Evolutionary conservation across 2,329 filamentous ascomycete genomes (phyloP).

Genomic region (Fusarium burgessii): DNA sequence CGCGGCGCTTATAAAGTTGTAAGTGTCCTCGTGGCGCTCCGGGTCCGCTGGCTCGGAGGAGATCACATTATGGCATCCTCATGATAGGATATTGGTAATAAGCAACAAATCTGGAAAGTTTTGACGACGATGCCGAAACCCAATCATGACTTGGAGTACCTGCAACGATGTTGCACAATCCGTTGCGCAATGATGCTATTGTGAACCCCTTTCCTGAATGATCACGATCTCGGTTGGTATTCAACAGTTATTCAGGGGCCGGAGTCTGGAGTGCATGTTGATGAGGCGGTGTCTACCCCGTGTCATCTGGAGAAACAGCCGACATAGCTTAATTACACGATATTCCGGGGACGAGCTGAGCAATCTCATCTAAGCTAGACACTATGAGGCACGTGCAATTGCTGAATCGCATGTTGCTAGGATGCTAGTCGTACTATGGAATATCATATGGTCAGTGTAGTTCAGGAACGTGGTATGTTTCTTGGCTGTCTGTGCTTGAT

Average conservation of each 20-base stretch:
- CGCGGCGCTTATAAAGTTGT: constrained; percentile 23
- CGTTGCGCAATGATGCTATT: not conserved
- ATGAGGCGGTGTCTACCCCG: constrained; percentile 20
- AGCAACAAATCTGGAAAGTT: not conserved
- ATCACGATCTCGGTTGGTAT: constrained; percentile 12
- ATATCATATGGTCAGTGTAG: constrained; percentile 13
- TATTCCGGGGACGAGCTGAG: constrained; percentile 25
- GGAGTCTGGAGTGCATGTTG: not conserved
- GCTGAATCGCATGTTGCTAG: constrained; percentile 43
- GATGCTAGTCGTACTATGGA: constrained; percentile 39
- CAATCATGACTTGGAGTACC: not conserved
- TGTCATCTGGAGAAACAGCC: constrained; percentile 14
- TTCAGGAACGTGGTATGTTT: constrained; percentile 9
- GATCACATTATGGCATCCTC: constrained; percentile 5
- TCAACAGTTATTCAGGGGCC: constrained; percentile 8
- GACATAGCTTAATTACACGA: constrained; percentile 31
- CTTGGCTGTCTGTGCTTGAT: constrained; percentile 24
- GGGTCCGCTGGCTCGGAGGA: constrained; percentile 20
- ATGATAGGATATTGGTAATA: not conserved
- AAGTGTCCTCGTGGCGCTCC: constrained; percentile 26
- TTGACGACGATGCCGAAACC: not conserved
- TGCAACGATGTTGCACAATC: constrained; percentile 8
- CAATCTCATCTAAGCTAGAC: constrained; percentile 25
- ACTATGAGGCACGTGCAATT: constrained; percentile 42
- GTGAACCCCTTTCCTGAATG: constrained; percentile 14